Evolutionary conservation across 805 yeast genomes (phyloP).

Genomic region (Saccharomyces kudriavzevii): DNA sequence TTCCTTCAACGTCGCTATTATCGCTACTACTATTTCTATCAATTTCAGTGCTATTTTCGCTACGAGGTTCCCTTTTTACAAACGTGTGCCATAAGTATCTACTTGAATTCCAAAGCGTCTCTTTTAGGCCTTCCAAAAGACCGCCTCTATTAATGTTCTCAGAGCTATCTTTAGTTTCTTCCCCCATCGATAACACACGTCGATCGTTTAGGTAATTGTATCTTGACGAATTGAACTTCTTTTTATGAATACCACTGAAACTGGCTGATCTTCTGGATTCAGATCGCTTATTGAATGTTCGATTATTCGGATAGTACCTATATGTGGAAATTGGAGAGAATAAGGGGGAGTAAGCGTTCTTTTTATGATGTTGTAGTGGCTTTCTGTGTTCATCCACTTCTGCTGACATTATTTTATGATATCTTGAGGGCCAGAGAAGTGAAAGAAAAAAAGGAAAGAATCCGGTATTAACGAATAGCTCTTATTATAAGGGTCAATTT

Average conservation of each 20-base stretch:
- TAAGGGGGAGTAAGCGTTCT: constrained; percentile 15
- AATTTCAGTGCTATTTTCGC: background rate
- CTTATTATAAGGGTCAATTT: background rate
- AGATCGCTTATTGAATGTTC: constrained; percentile 1
- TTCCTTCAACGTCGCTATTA: background rate
- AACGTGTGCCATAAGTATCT: background rate
- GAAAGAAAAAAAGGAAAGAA: background rate
- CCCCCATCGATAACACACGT: background rate
- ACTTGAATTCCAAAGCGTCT: background rate
- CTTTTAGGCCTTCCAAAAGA: background rate
- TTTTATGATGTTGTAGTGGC: background rate
- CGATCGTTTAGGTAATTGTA: background rate
- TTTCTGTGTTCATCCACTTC: background rate
- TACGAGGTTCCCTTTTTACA: background rate
- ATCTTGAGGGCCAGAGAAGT: background rate
- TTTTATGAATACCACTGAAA: constrained; percentile 1
- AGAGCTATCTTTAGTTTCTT: background rate
- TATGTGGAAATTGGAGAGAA: constrained; percentile 17
- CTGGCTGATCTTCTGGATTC: constrained; percentile 17
- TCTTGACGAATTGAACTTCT: background rate
- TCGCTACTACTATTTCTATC: background rate
- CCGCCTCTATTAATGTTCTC: background rate
- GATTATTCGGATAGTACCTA: constrained; percentile 1
- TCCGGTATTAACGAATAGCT: background rate
- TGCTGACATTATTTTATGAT: background rate